Percentiles rank a stretch among this genome's conserved stretches.
Conservation (phyloP, 176 grass and related monocot species). For the Neostapfia colusana region DNA sequence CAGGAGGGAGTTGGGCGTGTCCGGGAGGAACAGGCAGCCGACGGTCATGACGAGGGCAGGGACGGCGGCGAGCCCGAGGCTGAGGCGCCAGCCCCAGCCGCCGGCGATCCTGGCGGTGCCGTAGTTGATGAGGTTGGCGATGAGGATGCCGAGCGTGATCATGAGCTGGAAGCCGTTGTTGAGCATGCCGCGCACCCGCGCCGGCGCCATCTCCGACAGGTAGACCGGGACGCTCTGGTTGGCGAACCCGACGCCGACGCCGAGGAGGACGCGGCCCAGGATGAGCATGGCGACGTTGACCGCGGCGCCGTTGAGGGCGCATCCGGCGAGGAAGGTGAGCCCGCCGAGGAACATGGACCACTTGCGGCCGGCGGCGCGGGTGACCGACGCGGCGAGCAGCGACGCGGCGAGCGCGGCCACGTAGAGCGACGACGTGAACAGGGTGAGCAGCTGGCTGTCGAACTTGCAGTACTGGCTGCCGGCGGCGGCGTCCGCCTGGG, state of each 20-base stretch:
- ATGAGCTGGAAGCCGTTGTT: slow-evolving; percentile 41
- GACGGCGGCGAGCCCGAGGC: slow-evolving; percentile 2
- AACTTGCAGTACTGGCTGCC: slow-evolving; percentile 85
- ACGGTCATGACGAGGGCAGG: slow-evolving; percentile 1
- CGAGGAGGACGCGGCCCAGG: slow-evolving; percentile 68
- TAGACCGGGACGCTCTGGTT: slow-evolving; percentile 60
- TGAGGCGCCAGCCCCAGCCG: slow-evolving; percentile 31
- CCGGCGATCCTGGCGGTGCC: background rate
- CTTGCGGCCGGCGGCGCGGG: slow-evolving; percentile 55
- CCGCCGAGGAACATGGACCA: slow-evolving; percentile 76
- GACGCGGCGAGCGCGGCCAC: slow-evolving; percentile 51
- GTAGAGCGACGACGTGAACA: slow-evolving; percentile 75
- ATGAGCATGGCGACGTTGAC: slow-evolving; percentile 66
- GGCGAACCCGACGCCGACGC: slow-evolving; percentile 70
- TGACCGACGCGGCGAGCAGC: slow-evolving; percentile 52
- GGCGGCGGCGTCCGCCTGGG: background rate
- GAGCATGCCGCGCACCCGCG: slow-evolving; percentile 42
- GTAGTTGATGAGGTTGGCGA: slow-evolving; percentile 31
- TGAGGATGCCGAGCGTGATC: slow-evolving; percentile 23
- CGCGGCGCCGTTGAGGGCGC: slow-evolving; percentile 58
- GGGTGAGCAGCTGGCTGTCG: slow-evolving; percentile 68
- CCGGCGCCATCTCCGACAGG: slow-evolving; percentile 51
- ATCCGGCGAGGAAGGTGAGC: slow-evolving; percentile 57
- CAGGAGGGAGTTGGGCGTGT: slow-evolving; percentile 32
- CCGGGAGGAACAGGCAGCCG: slow-evolving; percentile 23